Conservation (phyloP, 192 early-diverging fungal genomes). For the Gryganskiella cystojenkinii region DNA sequence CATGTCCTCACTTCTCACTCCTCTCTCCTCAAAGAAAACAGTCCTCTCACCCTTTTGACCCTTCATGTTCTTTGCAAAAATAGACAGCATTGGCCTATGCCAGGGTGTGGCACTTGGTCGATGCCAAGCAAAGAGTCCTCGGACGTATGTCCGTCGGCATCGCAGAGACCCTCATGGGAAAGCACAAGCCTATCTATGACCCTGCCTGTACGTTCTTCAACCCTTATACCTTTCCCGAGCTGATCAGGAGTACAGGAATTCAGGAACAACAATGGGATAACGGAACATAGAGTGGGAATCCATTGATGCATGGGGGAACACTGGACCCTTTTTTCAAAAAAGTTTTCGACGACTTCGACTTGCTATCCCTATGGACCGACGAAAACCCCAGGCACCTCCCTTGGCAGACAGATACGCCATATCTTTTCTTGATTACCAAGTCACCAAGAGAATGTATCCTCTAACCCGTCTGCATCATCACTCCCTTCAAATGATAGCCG, state of each 20-base stretch:
- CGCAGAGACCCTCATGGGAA: conserved; percentile 92
- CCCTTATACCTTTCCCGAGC: not conserved
- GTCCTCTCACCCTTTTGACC: no score
- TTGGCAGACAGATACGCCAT: not conserved
- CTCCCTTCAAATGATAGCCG: conserved; percentile 60
- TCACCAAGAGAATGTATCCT: not conserved
- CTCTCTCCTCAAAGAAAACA: not conserved
- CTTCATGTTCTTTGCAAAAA: conserved; percentile 7
- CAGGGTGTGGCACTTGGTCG: conserved; percentile 93
- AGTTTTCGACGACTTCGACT: no score
- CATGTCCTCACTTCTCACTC: not conserved
- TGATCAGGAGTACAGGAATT: not conserved
- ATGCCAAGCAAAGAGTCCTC: conserved; percentile 86
- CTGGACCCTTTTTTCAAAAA: no score
- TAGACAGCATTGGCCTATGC: conserved; percentile 88
- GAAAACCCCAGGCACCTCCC: not conserved
- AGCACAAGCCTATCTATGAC: conserved; percentile 94
- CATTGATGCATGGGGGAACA: no score
- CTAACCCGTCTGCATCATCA: not conserved
- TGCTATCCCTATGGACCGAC: no score
- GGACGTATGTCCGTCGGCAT: conserved; percentile 89
- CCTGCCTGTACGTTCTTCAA: conserved; percentile 72
- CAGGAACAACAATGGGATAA: not conserved
- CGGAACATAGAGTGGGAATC: no score
- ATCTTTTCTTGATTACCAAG: not conserved